Evolutionary conservation across 352 stramenopile species (phyloP), one percentile per base, ranked within the genome.

Genomic region (Thraustochytrium sp.): DNA sequence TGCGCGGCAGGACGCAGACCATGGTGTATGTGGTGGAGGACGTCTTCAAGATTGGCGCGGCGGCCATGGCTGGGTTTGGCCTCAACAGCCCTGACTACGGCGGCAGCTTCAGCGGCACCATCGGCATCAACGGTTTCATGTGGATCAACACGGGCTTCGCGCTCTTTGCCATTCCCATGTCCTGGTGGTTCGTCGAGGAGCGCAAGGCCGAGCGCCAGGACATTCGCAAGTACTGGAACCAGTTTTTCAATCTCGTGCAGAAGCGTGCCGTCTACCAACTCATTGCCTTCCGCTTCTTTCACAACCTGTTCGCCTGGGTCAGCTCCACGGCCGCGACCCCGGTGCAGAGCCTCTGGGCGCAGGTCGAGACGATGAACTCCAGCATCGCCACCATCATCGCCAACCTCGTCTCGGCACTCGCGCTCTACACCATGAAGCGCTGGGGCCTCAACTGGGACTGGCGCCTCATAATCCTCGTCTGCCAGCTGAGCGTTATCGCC

Each of bases 181-280:
- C 86, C 53, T 90, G 85, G 82, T 89, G 78, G 54, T 88, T 90
- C 64, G 85, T 91, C 40, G 76, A 87, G 31, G 88, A 91, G n/a
- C 80, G 88, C n/a, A 90, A 90, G 72, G 85, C 84, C 42, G 72
- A 85, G 21, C n/a, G 72, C 4, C 77, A 87, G n/a, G 78, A 86
- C 4, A 68, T 90, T 4, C 9, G 34, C 16, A 85, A 86, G 38
- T 90, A 91, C 48, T 86, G 90, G 37, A 82, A 63, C 16, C 87
- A 92, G 65, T 90, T 93, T 86, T 93, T 89, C 89, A 86, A 89
- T 40, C 90, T 93, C 59, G 83, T 94, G 37, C 87, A 93, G 86
- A 87, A 91, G 51, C 89, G 89, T 64, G 90, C 89, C 9, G 90
- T 93, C 74, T 92, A 89, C 77, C 89, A 92, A 76, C 74, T 91